phyloP scores from a whole-genome alignment of 352 stramenopile genomes.

The Labyrinthula sp. region DNA sequence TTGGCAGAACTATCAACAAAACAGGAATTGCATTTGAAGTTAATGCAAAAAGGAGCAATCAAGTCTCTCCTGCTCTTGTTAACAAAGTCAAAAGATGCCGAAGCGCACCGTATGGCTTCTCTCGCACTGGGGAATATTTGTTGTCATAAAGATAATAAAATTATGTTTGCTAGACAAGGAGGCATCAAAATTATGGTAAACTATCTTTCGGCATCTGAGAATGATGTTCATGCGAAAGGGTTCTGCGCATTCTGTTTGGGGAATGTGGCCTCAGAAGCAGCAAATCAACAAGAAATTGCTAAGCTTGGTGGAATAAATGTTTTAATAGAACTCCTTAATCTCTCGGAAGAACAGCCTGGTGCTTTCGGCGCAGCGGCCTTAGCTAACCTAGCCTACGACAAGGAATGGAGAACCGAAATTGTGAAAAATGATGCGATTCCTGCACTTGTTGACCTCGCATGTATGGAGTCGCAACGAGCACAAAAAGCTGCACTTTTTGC shows the following conservation, averaged over 20 bases:
- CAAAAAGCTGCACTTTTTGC: conserved; percentile 70
- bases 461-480: conserved; percentile 68
- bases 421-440: conserved; percentile 72
- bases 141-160: conserved; percentile 52
- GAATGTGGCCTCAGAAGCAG: conserved; percentile 73
- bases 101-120: conserved; percentile 72
- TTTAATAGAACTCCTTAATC: conserved; percentile 69
- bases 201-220: conserved; percentile 59
- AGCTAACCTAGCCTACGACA: conserved; percentile 76
- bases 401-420: conserved; percentile 63
- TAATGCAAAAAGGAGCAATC: conserved; percentile 78
- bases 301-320: conserved; percentile 59
- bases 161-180: conserved; percentile 76
- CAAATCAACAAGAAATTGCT: conserved; percentile 79
- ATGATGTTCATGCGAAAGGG: conserved; percentile 68
- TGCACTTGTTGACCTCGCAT: conserved; percentile 72
- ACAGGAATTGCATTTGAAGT: conserved; percentile 64
- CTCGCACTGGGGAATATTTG: conserved; percentile 81
- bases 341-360: conserved; percentile 46
- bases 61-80: conserved; percentile 69
- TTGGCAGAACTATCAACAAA: conserved; percentile 82
- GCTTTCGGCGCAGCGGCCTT: conserved; percentile 76
- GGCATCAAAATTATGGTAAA: conserved; percentile 57
- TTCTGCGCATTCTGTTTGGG: conserved; percentile 82
- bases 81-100: conserved; percentile 59